These are phyloP conservation scores for Russula dissimulans DNA, from an alignment of 768 basidiomycete genomes.

Conservation along the genomic window DNA sequence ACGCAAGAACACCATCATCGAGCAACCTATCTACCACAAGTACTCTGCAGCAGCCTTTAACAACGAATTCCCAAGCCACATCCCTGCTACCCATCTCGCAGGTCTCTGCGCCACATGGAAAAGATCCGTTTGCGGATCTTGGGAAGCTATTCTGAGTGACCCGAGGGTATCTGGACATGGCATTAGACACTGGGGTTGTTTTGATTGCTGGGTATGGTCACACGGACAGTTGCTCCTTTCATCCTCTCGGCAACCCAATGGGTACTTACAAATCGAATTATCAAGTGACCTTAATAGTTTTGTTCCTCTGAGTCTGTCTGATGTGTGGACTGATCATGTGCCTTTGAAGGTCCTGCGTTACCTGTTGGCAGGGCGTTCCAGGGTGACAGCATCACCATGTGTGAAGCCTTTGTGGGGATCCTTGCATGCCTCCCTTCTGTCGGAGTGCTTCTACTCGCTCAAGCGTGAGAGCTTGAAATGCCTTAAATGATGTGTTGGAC, in stretches of 20 bases:
- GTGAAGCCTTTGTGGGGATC: not conserved
- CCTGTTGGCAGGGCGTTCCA: not conserved
- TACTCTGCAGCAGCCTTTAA: constrained; percentile 9
- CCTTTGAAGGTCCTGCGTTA: not conserved
- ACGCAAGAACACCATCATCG: not conserved
- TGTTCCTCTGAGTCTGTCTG: not conserved
- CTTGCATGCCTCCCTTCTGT: not conserved
- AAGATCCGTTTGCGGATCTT: constrained; percentile 82
- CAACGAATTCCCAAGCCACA: not conserved
- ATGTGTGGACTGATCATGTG: not conserved
- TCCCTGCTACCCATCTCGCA: constrained; percentile 15
- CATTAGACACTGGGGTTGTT: not conserved
- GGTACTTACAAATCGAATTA: constrained; percentile 3
- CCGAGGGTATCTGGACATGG: not conserved
- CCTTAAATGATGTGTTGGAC: not conserved
- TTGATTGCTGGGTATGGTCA: not conserved
- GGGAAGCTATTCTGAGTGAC: constrained; percentile 55
- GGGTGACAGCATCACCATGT: not conserved
- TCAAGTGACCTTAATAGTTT: not conserved
- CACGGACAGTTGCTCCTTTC: not conserved
- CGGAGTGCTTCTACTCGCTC: not conserved
- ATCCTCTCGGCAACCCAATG: not conserved
- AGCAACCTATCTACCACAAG: constrained; percentile 1
- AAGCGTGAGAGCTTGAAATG: too few relatives aligned
- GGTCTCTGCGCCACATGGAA: constrained; percentile 34